Base-by-base conservation (phyloP, 768 basidiomycete species). In the Rubroboletus pulcherrimus region DNA sequence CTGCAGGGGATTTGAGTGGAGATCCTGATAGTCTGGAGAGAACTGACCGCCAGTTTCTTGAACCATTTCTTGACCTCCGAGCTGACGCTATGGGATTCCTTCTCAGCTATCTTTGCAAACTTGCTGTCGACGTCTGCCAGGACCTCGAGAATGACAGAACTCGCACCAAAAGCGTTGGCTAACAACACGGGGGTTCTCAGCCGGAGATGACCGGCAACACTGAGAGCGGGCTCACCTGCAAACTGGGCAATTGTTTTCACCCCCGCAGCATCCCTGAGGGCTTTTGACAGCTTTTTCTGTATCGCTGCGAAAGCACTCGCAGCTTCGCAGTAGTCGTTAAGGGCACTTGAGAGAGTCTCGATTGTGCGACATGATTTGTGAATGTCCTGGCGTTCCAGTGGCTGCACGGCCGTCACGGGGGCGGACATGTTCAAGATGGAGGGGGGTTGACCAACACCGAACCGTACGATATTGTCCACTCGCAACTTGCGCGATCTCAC, bases 61-160 rank as follows among this genome's bases (percentile, higher is more conserved):
- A 91, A 85, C 89, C 89, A 91, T 64, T 88, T 92, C 76, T 84
- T 87, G 40, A 90, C 83, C 59, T 91, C 89, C 31, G 74, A 69
- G 59, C 81, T 83, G 48, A 90, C 73, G 21, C 54, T 64, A 57
- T 85, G 83, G 56, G 83, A 89, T 59, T 92, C 89, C 71, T 83
- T 90, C 61, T 89, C 86, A 12, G 80, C 80, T 57, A 87, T 66
- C 73, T 87, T 91, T 40, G 82, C 80, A 69, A 89, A 91, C 73
- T 88, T 92, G 60, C 74, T 55, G 63, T 91, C 86, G 49, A 91
- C 78, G 30, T 91, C 89, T 2, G 81, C 79, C 44, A 89, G 72
- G 15, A 79, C 74, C 49, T 93, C 89, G 65, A 90, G 87, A 41
- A 93, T 78, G 52, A 57, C 74, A 12, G 87, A 85, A 63, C 79